Evolutionary conservation across 768 basidiomycete genomes (phyloP), one percentile per base, ranked within the genome.

Genomic region (Tylopilus subfusipes): DNA sequence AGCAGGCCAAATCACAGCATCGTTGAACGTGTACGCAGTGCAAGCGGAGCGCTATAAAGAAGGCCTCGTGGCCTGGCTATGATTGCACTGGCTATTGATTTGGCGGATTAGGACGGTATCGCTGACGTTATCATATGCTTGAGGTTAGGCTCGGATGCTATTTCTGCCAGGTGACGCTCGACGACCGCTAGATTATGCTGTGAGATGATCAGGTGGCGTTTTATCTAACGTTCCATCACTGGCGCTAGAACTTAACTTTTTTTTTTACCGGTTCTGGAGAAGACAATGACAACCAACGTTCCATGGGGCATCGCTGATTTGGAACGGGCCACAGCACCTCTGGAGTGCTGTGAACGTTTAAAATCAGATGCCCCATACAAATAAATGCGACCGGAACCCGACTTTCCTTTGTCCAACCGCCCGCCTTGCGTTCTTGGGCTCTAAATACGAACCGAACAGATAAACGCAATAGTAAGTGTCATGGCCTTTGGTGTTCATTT

Each of bases 381-480:
- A 59, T 63, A 65, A 64, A 59, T 31, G 18, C 27, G 16, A 3
- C 3, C 1, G 36, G 18, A 34, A 42, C 27, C 5, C 27, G 27
- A 11, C 19, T 22, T 42, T 24, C 7, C 11, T n/a, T 12, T 22
- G 22, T 42, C 27, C 45, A 48, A 29, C 13, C 2, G 25, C 19
- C 19, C 2, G 0, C 13, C 49, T 11, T 30, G 11, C 22, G 1
- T n/a, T 12, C 13, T 24, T 31, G 29, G 18, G 4, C 10, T 43
- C n/a, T 18, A 27, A 8, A 27, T 36, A 14, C 33, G 19, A 52
- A 13, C 43, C 27, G 21, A 42, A 38, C 44, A 30, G 5, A 51
- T 10, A 34, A 45, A 42, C 22, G 27, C 2, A 42, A n/a, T 13
- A 47, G 65, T 68, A 24, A 56, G 66, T 33, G 16, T 18, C 36